Evolutionary conservation across 2,329 filamentous ascomycete species (phyloP).

Genomic region (Sporothrix humicola): DNA sequence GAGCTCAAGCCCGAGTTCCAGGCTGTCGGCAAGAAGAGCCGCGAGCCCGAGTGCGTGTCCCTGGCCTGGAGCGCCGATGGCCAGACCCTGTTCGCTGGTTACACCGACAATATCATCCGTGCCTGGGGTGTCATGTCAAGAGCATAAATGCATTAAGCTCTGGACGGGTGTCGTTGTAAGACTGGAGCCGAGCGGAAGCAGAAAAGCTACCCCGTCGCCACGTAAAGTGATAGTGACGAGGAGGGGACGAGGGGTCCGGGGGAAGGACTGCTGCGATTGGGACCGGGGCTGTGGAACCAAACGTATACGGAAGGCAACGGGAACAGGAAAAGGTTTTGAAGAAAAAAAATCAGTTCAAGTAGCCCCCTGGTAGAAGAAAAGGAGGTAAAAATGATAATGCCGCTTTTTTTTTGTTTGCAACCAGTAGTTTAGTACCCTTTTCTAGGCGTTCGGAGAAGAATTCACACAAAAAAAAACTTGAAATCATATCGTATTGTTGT

Average conservation of each 20-base stretch:
- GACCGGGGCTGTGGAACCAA: conserved; percentile 19
- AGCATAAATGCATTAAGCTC: conserved; percentile 61
- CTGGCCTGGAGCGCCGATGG: conserved; percentile 98
- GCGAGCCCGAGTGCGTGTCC: conserved; percentile 96
- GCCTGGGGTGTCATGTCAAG: conserved; percentile 98
- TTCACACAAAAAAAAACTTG: conserved; percentile 26
- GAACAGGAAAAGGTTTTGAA: conserved; percentile 23
- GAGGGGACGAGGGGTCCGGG: conserved; percentile 15
- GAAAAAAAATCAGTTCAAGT: conserved; percentile 28
- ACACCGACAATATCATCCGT: conserved; percentile 99
- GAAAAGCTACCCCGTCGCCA: not conserved
- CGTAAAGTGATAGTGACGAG: conserved; percentile 1
- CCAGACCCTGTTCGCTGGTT: conserved; percentile 98
- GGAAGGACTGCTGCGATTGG: conserved; percentile 24
- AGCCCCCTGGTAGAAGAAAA: conserved; percentile 32
- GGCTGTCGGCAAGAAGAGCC: conserved; percentile 96
- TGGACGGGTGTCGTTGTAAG: conserved; percentile 7
- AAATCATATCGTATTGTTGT: too few species aligned
- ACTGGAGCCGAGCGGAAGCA: not conserved
- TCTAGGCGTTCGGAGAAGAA: conserved; percentile 23
- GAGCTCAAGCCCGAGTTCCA: conserved; percentile 99
- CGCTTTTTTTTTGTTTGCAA: conserved; percentile 27
- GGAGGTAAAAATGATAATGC: conserved; percentile 32
- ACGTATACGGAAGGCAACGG: conserved; percentile 28
- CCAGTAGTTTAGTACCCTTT: conserved; percentile 28